These are phyloP conservation scores for Arachnomyces sp. DNA, from an alignment of 2,329 filamentous ascomycete genomes.

Conservation along the genomic window DNA sequence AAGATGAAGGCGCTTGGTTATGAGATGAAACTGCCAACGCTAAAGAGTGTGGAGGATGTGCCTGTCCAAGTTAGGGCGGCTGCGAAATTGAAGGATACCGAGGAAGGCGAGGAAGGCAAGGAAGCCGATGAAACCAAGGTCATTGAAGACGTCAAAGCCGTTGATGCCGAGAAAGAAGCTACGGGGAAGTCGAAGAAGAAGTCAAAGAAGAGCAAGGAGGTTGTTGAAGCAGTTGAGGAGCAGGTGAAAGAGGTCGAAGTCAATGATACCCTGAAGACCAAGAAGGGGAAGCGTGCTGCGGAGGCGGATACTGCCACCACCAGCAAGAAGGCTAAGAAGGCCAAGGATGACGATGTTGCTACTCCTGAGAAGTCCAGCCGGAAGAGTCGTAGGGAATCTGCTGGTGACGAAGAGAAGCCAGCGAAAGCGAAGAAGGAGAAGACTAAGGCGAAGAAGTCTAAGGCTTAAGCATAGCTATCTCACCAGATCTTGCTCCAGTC, in stretches of 20 bases:
- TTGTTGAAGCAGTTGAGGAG: constrained; percentile 19
- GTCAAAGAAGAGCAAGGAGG: constrained; percentile 21
- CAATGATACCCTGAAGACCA: constrained; percentile 14
- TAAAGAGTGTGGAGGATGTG: constrained; percentile 56
- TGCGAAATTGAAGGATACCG: constrained; percentile 27
- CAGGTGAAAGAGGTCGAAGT: constrained; percentile 29
- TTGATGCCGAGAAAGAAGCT: constrained; percentile 22
- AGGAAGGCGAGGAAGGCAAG: constrained; percentile 20
- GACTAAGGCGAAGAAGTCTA: constrained; percentile 28
- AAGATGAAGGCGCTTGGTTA: constrained; percentile 77
- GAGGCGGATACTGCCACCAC: constrained; percentile 15
- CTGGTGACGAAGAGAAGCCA: constrained; percentile 22
- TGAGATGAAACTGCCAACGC: constrained; percentile 63
- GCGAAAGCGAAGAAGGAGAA: constrained; percentile 27
- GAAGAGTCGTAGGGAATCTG: constrained; percentile 12
- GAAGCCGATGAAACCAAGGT: constrained; percentile 13
- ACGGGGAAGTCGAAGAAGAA: constrained; percentile 12
- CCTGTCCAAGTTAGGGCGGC: constrained; percentile 32
- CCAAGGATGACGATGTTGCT: not conserved
- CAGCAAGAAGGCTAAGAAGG: constrained; percentile 7
- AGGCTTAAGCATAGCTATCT: constrained; percentile 9
- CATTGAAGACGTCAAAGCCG: constrained; percentile 11
- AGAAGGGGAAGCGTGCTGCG: constrained; percentile 19
- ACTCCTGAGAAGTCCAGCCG: constrained; percentile 4
- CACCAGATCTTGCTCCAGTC: too few relatives aligned